Evolutionary conservation across 2,329 filamentous ascomycete species (phyloP).

Genomic region (Chrysoporthe deuterocubensis): DNA sequence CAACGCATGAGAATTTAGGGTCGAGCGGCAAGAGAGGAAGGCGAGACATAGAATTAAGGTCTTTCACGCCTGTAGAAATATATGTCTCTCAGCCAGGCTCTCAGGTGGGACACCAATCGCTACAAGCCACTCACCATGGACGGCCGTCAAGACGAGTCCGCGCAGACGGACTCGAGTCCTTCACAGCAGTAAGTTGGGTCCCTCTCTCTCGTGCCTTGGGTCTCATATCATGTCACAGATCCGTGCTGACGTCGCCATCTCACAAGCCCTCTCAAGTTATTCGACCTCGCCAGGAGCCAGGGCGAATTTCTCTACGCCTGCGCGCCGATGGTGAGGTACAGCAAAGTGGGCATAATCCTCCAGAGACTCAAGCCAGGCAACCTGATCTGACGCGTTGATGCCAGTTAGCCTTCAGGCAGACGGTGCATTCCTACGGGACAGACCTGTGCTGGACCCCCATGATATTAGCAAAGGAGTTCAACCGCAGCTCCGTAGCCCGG

Average conservation of each 20-base stretch:
- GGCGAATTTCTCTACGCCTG: slow-evolving; percentile 60
- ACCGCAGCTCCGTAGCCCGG: slow-evolving; percentile 61
- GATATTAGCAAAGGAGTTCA: slow-evolving; percentile 72
- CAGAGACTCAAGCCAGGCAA: background rate
- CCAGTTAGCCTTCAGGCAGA: slow-evolving; percentile 70
- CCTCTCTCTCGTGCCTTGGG: background rate
- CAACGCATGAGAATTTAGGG: background rate
- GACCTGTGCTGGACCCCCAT: slow-evolving; percentile 75
- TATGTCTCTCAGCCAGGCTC: no score
- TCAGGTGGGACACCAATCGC: no score
- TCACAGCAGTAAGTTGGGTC: slow-evolving; percentile 1
- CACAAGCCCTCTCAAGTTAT: slow-evolving; percentile 61
- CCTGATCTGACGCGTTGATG: background rate
- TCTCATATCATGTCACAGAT: background rate
- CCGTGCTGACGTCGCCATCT: background rate
- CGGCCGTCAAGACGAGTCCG: background rate
- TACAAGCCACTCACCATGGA: background rate
- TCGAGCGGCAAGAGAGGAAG: background rate
- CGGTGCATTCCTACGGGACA: slow-evolving; percentile 65
- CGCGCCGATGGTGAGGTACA: slow-evolving; percentile 72
- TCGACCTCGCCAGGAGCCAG: slow-evolving; percentile 57
- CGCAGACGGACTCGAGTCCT: background rate
- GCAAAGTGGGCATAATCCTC: slow-evolving; percentile 49
- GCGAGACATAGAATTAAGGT: background rate
- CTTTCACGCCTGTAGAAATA: background rate